phyloP scores from a whole-genome alignment of 306 rosid genomes.

The Macrotyloma uniflorum region DNA sequence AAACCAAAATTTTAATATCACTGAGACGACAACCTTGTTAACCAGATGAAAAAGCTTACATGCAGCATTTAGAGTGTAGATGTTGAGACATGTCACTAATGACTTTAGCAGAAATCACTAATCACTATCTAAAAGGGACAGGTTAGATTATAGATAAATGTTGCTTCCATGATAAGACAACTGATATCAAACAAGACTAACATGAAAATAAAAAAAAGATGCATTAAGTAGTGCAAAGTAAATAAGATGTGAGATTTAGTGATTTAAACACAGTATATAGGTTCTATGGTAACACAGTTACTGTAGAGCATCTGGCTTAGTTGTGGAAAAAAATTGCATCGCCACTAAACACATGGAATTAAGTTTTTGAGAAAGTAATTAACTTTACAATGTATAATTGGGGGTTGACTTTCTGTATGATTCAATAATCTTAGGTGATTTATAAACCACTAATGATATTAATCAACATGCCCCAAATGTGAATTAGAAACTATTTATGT shows the following conservation, averaged over 20 bases:
- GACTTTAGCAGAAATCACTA: slow-evolving; percentile 6
- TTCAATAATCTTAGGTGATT: background rate
- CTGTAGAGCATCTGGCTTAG: background rate
- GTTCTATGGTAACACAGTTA: background rate
- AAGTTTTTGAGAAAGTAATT: background rate
- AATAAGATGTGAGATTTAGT: slow-evolving; percentile 2
- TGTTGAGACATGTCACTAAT: background rate
- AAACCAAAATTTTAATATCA: background rate
- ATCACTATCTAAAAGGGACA: background rate
- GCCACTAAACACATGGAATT: slow-evolving; percentile 4
- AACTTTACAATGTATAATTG: background rate
- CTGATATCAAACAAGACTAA: slow-evolving; percentile 7
- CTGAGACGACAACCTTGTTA: background rate
- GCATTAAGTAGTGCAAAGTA: background rate
- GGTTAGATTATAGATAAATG: background rate
- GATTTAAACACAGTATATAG: background rate
- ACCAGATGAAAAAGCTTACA: background rate
- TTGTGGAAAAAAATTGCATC: background rate
- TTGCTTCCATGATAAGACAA: background rate
- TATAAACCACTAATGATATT: slow-evolving; percentile 6
- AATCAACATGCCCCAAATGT: slow-evolving; percentile 20
- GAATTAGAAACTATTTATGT: slow-evolving; percentile 11
- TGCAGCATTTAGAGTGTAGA: slow-evolving; percentile 2
- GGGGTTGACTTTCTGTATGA: background rate
- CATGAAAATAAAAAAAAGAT: background rate